Base-by-base conservation (phyloP, 2,329 filamentous ascomycete species). In the Exophiala bonariae region DNA sequence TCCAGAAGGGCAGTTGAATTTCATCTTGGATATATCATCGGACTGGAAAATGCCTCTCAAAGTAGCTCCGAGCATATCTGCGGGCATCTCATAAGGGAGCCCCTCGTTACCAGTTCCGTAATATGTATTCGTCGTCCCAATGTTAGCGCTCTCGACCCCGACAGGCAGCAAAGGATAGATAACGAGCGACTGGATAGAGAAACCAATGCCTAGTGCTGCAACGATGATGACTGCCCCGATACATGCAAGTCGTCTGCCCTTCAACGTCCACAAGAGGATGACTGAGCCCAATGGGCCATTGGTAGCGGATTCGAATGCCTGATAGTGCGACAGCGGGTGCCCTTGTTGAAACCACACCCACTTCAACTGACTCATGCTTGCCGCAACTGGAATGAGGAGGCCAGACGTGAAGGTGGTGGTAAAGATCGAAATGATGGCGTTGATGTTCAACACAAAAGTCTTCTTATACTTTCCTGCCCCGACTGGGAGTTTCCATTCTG, bases 301-400 rank as follows among this genome's bases (percentile, higher is more conserved):
- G 17, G 59, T 63, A 6, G 61, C 63, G 32, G 59, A 45, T 11
- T 66, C 64, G 9, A 61, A 52, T 2, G 56, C 37, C 34, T 64
- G 55, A 11, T 64, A 39, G 10, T 64, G 36, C 1, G 52, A 49
- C 2, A 65, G 50, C 13, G 54, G 50, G 1, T 42, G 35, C 3
- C 52, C 48, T 8, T 36, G 28, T 33, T 45, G 36, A 7, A 51
- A 50, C 20, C 50, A 56, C 10, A 57, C 55, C 62, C 61, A 66
- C 42, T 66, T 65, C 3, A 66, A 49, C 41, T 65, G 60, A 31
- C 61, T 51, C 13, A 65, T 50, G 41, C 61, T 61, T n/a, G 58
- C 51, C 2, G 63, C 57, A 4, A 63, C 44, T 1, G 54, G 44
- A 11, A 60, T 35, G 1, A 65, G 39, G 18, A 64, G 26, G 3